Evolutionary conservation across 2,329 filamentous ascomycete genomes (phyloP).

Genomic region (Hyphodiscus sp.): DNA sequence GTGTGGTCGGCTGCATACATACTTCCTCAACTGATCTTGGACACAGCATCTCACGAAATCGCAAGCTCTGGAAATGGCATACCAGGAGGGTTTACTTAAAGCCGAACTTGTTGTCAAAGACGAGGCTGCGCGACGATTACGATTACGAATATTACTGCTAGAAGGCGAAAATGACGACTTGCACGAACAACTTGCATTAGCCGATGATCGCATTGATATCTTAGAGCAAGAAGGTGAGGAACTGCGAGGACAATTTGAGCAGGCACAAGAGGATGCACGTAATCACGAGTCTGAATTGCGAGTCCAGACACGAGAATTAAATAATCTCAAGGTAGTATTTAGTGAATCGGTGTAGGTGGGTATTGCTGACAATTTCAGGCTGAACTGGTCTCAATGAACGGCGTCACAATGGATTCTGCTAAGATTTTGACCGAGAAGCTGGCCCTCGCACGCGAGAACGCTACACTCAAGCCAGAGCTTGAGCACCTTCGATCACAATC

Average conservation of each 20-base stretch:
- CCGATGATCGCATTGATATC: slow-evolving; percentile 52
- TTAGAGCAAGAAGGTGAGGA: slow-evolving; percentile 45
- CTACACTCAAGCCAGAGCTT: slow-evolving; percentile 52
- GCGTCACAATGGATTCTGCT: slow-evolving; percentile 60
- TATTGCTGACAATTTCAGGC: slow-evolving; percentile 41
- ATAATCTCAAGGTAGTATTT: slow-evolving; percentile 45
- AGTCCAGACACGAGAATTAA: slow-evolving; percentile 45
- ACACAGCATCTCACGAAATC: slow-evolving; percentile 26
- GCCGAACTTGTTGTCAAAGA: slow-evolving; percentile 65
- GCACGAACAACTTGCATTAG: slow-evolving; percentile 53
- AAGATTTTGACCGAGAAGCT: slow-evolving; percentile 63
- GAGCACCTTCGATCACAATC: slow-evolving; percentile 55
- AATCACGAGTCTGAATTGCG: slow-evolving; percentile 37
- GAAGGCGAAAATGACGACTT: slow-evolving; percentile 67
- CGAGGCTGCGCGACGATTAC: slow-evolving; percentile 65
- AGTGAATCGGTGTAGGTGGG: not conserved
- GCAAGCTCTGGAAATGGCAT: slow-evolving; percentile 58
- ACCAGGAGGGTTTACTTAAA: slow-evolving; percentile 58
- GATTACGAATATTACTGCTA: slow-evolving; percentile 63
- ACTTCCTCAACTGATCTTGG: not conserved
- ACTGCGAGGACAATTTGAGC: slow-evolving; percentile 40
- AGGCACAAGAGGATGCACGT: slow-evolving; percentile 34
- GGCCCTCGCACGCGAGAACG: slow-evolving; percentile 52
- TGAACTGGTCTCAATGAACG: slow-evolving; percentile 64
- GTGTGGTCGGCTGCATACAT: not conserved